phyloP scores from a whole-genome alignment of 1,284 basidiomycete genomes.

The Apiotrichum mycotoxinovorans region DNA sequence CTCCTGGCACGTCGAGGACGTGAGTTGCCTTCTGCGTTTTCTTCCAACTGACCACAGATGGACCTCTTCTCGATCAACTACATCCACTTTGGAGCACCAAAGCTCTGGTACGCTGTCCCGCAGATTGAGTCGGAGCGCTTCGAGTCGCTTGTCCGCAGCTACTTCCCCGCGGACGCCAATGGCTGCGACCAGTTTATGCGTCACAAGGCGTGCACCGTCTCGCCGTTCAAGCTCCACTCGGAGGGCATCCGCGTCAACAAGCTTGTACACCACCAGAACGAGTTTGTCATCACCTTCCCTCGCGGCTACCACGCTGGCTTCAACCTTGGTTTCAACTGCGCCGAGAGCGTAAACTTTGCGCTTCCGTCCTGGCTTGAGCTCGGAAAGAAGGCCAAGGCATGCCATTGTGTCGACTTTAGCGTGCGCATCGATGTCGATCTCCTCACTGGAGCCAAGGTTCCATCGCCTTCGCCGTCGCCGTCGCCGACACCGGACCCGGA shows the following conservation, averaged over 20 bases:
- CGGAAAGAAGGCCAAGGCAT: conserved; percentile 75
- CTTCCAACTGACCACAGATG: conserved; percentile 56
- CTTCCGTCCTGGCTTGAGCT: conserved; percentile 91
- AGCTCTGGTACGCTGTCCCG: conserved; percentile 92
- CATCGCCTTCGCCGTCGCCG: no score
- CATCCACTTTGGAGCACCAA: conserved; percentile 97
- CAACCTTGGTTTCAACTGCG: conserved; percentile 96
- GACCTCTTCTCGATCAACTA: conserved; percentile 99
- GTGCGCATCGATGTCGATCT: conserved; percentile 88
- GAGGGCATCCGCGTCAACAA: conserved; percentile 80
- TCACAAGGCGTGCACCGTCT: conserved; percentile 94
- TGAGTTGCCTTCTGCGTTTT: conserved; percentile 24
- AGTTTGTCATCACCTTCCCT: conserved; percentile 95
- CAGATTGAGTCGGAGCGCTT: conserved; percentile 73
- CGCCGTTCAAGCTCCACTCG: conserved; percentile 75
- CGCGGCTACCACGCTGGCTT: conserved; percentile 94
- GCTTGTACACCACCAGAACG: conserved; percentile 82
- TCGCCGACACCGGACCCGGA: not conserved
- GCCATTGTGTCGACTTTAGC: conserved; percentile 78
- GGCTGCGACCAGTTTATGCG: conserved; percentile 89
- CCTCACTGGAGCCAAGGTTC: conserved; percentile 50
- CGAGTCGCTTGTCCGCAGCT: conserved; percentile 62
- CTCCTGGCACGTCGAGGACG: conserved; percentile 94
- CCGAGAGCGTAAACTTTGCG: conserved; percentile 97
- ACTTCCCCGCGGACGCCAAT: conserved; percentile 79